Evolutionary conservation across 768 basidiomycete species (phyloP), one percentile per base, ranked within the genome.

Genomic region (Lentinula detonsa): DNA sequence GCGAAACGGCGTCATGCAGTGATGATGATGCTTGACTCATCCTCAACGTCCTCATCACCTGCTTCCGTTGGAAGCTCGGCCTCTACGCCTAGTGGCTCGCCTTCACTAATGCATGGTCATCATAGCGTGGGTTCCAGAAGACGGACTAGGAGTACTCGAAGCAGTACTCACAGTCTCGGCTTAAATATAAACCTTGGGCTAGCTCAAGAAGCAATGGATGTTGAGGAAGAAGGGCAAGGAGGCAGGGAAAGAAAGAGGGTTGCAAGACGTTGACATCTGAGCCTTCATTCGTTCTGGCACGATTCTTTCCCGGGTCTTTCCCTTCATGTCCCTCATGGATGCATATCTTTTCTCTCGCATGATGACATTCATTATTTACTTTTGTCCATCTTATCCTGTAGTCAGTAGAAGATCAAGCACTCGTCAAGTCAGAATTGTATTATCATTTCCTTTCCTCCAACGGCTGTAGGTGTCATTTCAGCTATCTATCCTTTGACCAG

Each of bases 1-100:
- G 77, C 83, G 1, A 92, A 92, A 72, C 84, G 91, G 7, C 81
- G 90, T 37, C 88, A 92, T 65, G 87, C 88, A 0, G 80, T 88
- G 67, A 89, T 91, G 85, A 85, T 89, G 81, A 83, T 87, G 79
- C 78, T 88, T 3, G 88, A 90, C 65, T 75, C 86, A 0, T 66
- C 77, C 15, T 66, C 80, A 3, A 40, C 55, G 18, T 43, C 55
- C 13, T 64, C 80, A 11, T 64, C 78, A 0, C 74, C 75, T 31
- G 67, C 76, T 23, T 72, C 77, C 15, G 66, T 72, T 1, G 68
- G 75, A n/a, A 67, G 71, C 40, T 65, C 78, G 1, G 71, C 81
- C 4, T 72, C 78, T 13, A 68, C 76, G 16, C 73, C 73, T 39
- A 68, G 59, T 59, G 59, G 67, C 46, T 66, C 69, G 50, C 69